Base-by-base conservation (phyloP, 768 basidiomycete genomes). In the Royoungia palumana region DNA sequence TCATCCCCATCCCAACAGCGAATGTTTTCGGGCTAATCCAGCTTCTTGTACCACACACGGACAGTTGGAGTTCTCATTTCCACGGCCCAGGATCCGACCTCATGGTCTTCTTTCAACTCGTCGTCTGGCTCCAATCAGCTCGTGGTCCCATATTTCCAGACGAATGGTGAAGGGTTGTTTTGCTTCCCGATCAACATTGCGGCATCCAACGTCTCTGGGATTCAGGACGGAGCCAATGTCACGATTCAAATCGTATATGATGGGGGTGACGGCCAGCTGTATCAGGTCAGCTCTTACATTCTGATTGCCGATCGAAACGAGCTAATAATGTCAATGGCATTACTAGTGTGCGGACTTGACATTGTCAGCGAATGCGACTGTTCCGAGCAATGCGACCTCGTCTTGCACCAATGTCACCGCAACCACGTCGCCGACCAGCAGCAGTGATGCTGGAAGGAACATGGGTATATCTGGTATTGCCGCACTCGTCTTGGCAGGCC, bases 261-360 rank as follows among this genome's bases (percentile, higher is more conserved):
- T 54, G 87, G 87, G 35, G 88, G 87, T 30, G 89, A 93, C 60
- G 83, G 82, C 19, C 40, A 61, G 24, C 75, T 94, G 8, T 90
- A 75, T 69, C 87, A 91, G 75, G 87, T 79, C 44, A 34, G 53
- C 49, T 43, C 10, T 28, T 22, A 14, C 3, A 4, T 35, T 47
- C 13, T 25, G 14, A 38, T 35, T 40, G 19, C 17, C 41, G n/a
- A 25, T 30, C 30, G 35, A 42, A 38, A 20, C 8, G 32, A 19
- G 37, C 35, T n/a, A 22, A 32, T 24, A 3, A 53, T 19, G 16
- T 28, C 20, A 3, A 53, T 20, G 16, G 32, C 40, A 51, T 14
- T 10, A 42, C 12, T 59, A 92, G 86, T 94, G 90, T 61, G 77
- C 91, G 32, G 92, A 94, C 68, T 65, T 94, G 57, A 82, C 83